Evolutionary conservation across 306 rosid species (phyloP).

Genomic region (Vigna mungo): DNA sequence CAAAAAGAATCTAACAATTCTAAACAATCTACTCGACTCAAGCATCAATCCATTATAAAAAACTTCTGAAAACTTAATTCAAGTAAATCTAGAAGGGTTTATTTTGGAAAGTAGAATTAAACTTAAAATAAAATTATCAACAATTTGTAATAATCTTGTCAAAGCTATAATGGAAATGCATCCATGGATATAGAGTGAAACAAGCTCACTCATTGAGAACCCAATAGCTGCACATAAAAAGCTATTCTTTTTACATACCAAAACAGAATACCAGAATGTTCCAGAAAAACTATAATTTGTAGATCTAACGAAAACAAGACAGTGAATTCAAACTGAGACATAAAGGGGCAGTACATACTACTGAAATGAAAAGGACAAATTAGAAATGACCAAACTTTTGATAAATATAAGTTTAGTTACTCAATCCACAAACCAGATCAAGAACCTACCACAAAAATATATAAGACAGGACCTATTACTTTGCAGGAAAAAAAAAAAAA

Average conservation of each 20-base stretch:
- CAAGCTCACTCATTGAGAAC: slow-evolving; percentile 27
- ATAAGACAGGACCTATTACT: neutral
- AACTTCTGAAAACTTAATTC: neutral
- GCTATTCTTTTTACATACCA: slow-evolving; percentile 20
- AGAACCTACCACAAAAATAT: slow-evolving; percentile 6
- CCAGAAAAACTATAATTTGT: slow-evolving; percentile 22
- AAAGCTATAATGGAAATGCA: slow-evolving; percentile 21
- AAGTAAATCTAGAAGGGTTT: neutral
- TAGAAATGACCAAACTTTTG: slow-evolving; percentile 15
- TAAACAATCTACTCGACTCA: slow-evolving; percentile 24
- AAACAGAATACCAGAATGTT: slow-evolving; percentile 17
- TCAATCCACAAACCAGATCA: slow-evolving; percentile 29
- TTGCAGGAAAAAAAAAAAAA: neutral
- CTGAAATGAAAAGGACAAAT: slow-evolving; percentile 32
- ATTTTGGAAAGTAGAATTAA: neutral
- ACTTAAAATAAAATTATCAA: slow-evolving; percentile 7
- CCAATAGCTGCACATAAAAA: neutral
- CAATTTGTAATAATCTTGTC: neutral
- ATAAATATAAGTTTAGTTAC: neutral
- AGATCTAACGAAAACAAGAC: neutral
- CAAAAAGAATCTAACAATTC: slow-evolving; percentile 1
- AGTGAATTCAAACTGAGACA: neutral
- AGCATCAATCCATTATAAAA: neutral
- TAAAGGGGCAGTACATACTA: neutral
- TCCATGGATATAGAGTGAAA: slow-evolving; percentile 18